phyloP scores from a whole-genome alignment of 2,329 filamentous ascomycete species.

The Beauveria brongniartii region DNA sequence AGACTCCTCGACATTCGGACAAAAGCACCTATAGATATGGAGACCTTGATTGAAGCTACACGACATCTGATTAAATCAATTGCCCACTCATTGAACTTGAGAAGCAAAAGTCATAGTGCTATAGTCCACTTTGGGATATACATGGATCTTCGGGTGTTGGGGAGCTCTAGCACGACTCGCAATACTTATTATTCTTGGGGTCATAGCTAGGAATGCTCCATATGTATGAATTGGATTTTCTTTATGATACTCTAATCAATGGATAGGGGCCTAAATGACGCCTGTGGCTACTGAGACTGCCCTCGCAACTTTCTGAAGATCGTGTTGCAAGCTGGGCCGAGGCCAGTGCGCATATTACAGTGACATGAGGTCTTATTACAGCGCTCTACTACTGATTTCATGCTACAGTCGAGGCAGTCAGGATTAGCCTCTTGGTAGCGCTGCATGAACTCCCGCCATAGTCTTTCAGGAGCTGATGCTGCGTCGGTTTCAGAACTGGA shows the following conservation, averaged over 20 bases:
- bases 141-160: neutral
- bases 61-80: too few species aligned
- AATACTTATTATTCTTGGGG: neutral
- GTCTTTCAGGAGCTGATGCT: conserved; percentile 8
- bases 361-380: neutral
- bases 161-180: neutral
- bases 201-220: neutral
- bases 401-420: neutral
- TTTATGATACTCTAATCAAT: neutral
- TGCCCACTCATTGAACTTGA: neutral
- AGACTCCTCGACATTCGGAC: conserved; percentile 52
- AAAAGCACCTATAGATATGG: conserved; percentile 25
- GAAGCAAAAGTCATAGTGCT: neutral
- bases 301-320: neutral
- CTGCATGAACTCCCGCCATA: neutral
- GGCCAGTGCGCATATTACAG: neutral
- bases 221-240: too few species aligned
- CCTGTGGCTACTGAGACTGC: neutral
- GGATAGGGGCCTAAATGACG: neutral
- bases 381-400: neutral
- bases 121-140: neutral
- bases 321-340: neutral
- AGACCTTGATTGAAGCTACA: conserved; percentile 18
- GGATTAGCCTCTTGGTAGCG: neutral
- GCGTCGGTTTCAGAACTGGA: conserved; percentile 5